Evolutionary conservation across 2,329 filamentous ascomycete genomes (phyloP), one percentile per base, ranked within the genome.

Genomic region (Akanthomyces muscarius): DNA sequence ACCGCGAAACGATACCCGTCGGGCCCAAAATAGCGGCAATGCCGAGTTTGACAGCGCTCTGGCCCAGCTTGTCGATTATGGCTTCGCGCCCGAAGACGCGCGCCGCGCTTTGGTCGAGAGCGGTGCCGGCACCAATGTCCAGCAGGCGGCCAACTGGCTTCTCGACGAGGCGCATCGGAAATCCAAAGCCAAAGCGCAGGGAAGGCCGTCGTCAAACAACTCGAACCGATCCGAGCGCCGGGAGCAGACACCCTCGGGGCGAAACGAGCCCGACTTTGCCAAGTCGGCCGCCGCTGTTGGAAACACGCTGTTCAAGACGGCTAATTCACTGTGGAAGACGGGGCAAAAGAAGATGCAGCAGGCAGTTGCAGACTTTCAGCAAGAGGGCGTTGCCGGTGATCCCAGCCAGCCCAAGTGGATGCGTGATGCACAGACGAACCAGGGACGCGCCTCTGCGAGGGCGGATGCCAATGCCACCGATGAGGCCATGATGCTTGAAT

Each of bases 291-390:
- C 91, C 6, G 89, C 93, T 41, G 82, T 98, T 71, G 91, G 95
- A 0, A 91, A 80, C 51, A 96, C 84, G 65, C 76, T 99, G 14
- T 87, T 98, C 74, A 99, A 99, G 74, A 95, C 93, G 3, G 95
- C 95, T 2, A 96, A 96, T 68, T 94, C 91, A 0, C 78, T 98
- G 0, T 99, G 95, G 95, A 99, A 97, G 73, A 91, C 90, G 3
- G 88, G 94, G 0, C 91, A 93, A 71, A 99, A 97, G 76, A 93
- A 91, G 73, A 85, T 98, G 63, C 92, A 96, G 70, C 92, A 95
- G 75, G 94, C 92, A 5, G 90, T 98, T 41, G 88, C 92, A 10
- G 95, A 99, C 18, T 90, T 98, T 64, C 85, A 89, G 67, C 81
- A 85, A 66, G 83, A 83, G 30, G 54, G 54, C 48, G 89, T 87